These are phyloP conservation scores for Lactifluus pinguis DNA, from an alignment of 768 basidiomycete genomes.

Conservation along the genomic window DNA sequence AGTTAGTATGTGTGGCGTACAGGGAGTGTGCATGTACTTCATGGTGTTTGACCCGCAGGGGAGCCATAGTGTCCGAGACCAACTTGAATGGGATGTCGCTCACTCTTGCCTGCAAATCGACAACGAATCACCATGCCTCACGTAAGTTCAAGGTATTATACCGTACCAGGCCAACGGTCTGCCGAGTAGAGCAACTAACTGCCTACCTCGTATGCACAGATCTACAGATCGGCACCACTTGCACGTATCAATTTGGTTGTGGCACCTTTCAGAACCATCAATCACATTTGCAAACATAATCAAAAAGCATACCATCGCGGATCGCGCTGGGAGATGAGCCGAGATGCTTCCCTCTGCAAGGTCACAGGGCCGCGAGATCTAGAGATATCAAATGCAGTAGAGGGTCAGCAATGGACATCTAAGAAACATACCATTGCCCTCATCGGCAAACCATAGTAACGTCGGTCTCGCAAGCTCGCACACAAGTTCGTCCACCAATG, in stretches of 20 bases:
- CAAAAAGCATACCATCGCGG: neutral
- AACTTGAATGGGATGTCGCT: too few relatives aligned
- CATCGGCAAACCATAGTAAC: neutral
- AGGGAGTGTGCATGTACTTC: too few relatives aligned
- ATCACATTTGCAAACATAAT: neutral
- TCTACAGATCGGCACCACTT: neutral
- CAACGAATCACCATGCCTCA: neutral
- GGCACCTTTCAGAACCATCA: neutral
- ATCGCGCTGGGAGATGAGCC: neutral
- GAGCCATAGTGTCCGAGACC: too few relatives aligned
- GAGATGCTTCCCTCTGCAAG: neutral
- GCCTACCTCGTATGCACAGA: neutral
- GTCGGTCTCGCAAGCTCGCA: neutral
- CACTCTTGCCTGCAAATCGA: neutral
- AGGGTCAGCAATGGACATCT: neutral
- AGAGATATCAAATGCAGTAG: neutral
- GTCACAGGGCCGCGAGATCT: neutral
- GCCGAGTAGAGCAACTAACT: neutral
- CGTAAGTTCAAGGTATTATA: neutral
- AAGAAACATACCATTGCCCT: neutral
- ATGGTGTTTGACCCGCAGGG: too few relatives aligned
- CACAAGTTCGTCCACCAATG: neutral
- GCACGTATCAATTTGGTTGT: neutral
- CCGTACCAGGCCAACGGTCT: neutral
- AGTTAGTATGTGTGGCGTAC: too few relatives aligned